A percentile compares a stretch with the other conserved stretches of the same genome.
Evolutionary conservation across 2,329 filamentous ascomycete species (phyloP).

Genomic region (Fusarium sp.): DNA sequence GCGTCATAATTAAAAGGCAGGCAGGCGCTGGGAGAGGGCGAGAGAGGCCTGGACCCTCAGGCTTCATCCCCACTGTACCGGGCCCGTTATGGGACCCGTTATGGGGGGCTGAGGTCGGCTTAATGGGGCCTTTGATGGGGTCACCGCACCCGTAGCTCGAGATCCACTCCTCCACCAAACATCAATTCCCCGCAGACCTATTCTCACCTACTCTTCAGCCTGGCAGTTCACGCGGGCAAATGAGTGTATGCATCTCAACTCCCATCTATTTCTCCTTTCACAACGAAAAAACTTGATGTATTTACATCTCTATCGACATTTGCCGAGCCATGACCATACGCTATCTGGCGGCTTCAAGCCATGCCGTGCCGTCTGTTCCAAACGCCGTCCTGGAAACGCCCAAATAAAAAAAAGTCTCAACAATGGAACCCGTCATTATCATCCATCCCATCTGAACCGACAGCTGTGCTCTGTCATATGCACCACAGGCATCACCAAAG

Average conservation of each 20-base stretch:
- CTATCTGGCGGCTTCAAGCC: slow-evolving; percentile 32
- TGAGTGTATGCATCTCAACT: neutral
- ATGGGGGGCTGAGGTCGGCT: neutral
- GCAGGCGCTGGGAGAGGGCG: neutral
- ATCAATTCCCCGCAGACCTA: slow-evolving; percentile 22
- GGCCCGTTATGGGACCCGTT: neutral
- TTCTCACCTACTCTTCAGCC: neutral
- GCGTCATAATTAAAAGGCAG: slow-evolving; percentile 30
- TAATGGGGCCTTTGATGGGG: neutral
- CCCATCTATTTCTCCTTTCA: neutral
- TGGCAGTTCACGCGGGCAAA: neutral
- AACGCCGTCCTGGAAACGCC: slow-evolving; percentile 37
- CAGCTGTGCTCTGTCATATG: slow-evolving; percentile 1
- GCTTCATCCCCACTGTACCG: neutral
- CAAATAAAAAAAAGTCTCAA: slow-evolving; percentile 30
- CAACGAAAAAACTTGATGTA: slow-evolving; percentile 12
- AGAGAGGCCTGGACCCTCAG: neutral
- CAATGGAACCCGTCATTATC: slow-evolving; percentile 40
- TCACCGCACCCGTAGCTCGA: neutral
- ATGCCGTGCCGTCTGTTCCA: slow-evolving; percentile 25
- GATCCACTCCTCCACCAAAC: slow-evolving; percentile 15
- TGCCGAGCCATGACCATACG: slow-evolving; percentile 16
- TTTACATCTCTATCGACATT: slow-evolving; percentile 23
- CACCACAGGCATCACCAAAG: slow-evolving; percentile 11
- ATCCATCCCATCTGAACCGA: slow-evolving; percentile 25